These are phyloP conservation scores for Sclerotinia subarctica DNA, from an alignment of 2,329 filamentous ascomycete species.

Conservation along the genomic window DNA sequence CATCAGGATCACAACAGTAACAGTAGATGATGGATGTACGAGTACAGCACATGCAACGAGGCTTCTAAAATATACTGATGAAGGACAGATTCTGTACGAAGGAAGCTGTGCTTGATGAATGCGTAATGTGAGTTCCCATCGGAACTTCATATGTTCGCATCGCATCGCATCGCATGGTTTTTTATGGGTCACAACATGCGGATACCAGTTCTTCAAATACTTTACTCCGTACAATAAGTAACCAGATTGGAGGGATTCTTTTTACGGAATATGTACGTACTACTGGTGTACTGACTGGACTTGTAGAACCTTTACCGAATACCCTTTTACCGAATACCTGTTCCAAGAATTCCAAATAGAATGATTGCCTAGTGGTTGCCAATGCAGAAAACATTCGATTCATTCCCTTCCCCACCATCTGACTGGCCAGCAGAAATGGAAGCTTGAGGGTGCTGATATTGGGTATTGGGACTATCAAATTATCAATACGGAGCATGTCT, in stretches of 20 bases:
- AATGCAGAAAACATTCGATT: constrained; percentile 4
- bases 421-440: constrained; percentile 2
- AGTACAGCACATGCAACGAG: constrained; percentile 10
- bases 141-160: constrained; percentile 17
- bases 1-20: background rate
- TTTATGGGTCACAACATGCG: constrained; percentile 14
- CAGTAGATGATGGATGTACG: background rate
- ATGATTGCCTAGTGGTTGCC: no score
- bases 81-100: background rate
- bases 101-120: constrained; percentile 9
- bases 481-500: background rate
- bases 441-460: background rate
- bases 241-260: constrained; percentile 3
- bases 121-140: constrained; percentile 11
- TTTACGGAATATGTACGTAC: no score
- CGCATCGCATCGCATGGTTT: constrained; percentile 9
- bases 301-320: background rate
- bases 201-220: background rate
- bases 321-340: constrained; percentile 12
- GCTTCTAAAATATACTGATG: constrained; percentile 2
- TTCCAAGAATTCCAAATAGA: background rate
- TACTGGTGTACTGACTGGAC: no score
- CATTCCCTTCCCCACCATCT: background rate
- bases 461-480: background rate
- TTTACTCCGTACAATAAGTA: background rate